These are phyloP conservation scores for Diutina siamensis DNA, from an alignment of 1,139 yeast genomes.

Conservation along the genomic window DNA sequence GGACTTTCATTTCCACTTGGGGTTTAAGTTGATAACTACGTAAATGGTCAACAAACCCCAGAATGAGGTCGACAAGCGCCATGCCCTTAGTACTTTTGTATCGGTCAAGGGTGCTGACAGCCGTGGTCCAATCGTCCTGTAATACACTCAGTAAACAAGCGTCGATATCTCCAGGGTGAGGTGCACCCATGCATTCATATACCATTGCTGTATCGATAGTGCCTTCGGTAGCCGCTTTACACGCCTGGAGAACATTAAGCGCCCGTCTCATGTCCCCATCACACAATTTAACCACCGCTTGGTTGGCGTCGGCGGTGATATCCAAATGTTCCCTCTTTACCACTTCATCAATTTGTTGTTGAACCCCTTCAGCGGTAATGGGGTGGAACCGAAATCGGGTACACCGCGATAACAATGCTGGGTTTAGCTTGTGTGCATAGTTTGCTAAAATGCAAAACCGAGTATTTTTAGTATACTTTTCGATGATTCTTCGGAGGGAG, in stretches of 20 bases:
- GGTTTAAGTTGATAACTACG: conserved; percentile 55
- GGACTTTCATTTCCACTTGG: conserved; percentile 46
- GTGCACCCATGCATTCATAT: conserved; percentile 93
- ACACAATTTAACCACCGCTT: conserved; percentile 56
- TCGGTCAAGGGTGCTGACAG: conserved; percentile 50
- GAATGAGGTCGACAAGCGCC: conserved; percentile 76
- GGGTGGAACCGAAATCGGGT: conserved; percentile 93
- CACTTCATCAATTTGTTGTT: conserved; percentile 55
- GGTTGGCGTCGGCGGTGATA: conserved; percentile 47
- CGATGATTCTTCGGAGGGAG: conserved; percentile 84
- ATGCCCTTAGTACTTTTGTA: conserved; percentile 68
- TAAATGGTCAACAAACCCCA: conserved; percentile 63
- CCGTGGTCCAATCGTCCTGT: conserved; percentile 81
- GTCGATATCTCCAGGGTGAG: conserved; percentile 79
- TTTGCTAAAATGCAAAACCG: conserved; percentile 94
- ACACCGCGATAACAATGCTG: conserved; percentile 89
- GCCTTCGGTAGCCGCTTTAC: conserved; percentile 62
- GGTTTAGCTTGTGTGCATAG: conserved; percentile 89
- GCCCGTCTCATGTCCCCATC: conserved; percentile 97
- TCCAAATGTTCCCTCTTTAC: conserved; percentile 53
- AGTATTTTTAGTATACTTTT: conserved; percentile 88
- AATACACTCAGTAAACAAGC: conserved; percentile 64
- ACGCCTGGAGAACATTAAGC: conserved; percentile 86
- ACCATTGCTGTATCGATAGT: conserved; percentile 60
- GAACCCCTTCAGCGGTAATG: conserved; percentile 53